Evolutionary conservation across 140 eudicot genomes (phyloP).

Genomic region (Bidens hawaiensis): DNA sequence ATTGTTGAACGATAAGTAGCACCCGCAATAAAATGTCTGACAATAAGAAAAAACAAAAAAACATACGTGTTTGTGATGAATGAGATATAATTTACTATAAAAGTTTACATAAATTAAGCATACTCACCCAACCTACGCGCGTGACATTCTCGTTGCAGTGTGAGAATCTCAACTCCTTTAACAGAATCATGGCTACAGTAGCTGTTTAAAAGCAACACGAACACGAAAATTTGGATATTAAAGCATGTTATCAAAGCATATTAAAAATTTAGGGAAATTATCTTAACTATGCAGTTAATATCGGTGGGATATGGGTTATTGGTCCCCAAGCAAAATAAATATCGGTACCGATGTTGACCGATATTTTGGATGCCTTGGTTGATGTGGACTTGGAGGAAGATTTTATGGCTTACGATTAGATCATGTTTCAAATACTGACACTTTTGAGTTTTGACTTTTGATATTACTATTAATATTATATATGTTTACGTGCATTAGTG

Average conservation of each 20-base stretch:
- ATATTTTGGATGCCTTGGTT: no score
- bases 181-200: slow-evolving; percentile 61
- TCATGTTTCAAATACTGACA: no score
- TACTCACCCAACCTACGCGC: slow-evolving; percentile 79
- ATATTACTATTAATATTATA: no score
- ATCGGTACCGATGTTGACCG: no score
- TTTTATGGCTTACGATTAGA: no score
- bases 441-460: no score
- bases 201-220: slow-evolving; percentile 36
- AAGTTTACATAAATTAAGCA: background rate
- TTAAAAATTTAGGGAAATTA: no score
- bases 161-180: slow-evolving; percentile 66
- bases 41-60: slow-evolving; percentile 5
- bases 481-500: no score
- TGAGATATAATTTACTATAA: background rate
- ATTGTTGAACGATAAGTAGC: slow-evolving; percentile 80
- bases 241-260: background rate
- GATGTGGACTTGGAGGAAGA: no score
- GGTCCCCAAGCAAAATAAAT: no score
- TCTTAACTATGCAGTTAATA: no score
- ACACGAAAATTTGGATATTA: background rate
- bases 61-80: background rate
- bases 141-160: slow-evolving; percentile 54
- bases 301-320: no score
- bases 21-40: slow-evolving; percentile 77